Evolutionary conservation across 2,329 filamentous ascomycete species (phyloP), one percentile per base, ranked within the genome.

Genomic region (Hymenoscyphus occultus): DNA sequence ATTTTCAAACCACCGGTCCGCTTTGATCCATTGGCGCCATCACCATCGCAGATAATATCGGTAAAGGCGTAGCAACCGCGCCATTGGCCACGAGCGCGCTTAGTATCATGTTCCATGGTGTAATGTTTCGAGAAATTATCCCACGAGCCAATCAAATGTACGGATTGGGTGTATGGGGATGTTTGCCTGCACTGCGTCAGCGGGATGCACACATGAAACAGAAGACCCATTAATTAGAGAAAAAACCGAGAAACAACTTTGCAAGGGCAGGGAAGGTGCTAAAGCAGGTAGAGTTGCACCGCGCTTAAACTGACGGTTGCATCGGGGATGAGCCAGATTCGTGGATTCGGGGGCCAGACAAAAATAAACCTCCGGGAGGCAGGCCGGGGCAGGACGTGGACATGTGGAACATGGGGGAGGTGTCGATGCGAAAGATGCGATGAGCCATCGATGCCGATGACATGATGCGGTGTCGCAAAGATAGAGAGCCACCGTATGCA

Each of bases 131-230:
- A 82, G 79, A 97, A 97, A 80, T 97, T 97, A 80, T 97, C 93
- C 94, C 94, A 98, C 69, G 93, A 97, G 68, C 94, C 94, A 72
- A 95, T 83, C 57, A 97, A 84, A 74, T 91, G 87, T 70, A 97
- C 91, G 56, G 89, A 89, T 68, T 83, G 82, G 68, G 87, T 83
- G 61, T 84, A 82, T 69, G 84, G 82, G 71, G 83, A 77, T 63
- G 86, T 87, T 78, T 85, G 82, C 74, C 86, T 89, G 75, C 66
- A 40, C 31, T 39, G 42, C 19, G 67, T 72, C 57, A 71, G 68
- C 64, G 31, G 58, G 40, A 56, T 64, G 65, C 69, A 65, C 35
- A 35, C 35, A 35, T 35, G 35, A 35, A 35, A 35, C 35, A 68
- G 65, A 57, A 60, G 63, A 57, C 58, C 56, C 45, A 22, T 54